These are phyloP conservation scores for Acacia pycnantha DNA, from an alignment of 331 rosid genomes.

Conservation along the genomic window DNA sequence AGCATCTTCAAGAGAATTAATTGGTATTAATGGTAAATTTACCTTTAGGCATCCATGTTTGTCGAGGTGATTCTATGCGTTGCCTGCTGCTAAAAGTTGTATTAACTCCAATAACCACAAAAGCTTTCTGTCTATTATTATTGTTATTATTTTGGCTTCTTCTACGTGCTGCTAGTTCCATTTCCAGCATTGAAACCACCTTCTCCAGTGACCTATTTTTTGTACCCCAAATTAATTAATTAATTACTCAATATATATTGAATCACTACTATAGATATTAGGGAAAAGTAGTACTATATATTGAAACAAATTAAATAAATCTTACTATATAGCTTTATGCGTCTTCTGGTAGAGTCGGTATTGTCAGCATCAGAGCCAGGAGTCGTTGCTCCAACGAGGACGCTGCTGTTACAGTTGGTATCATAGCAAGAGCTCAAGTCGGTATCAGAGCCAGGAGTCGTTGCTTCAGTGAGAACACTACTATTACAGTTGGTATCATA, in stretches of 20 bases:
- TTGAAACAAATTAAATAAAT: background rate
- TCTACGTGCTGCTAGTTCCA: constrained; percentile 53
- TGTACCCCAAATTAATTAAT: background rate
- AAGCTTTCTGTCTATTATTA: constrained; percentile 52
- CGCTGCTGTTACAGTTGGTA: too few relatives aligned
- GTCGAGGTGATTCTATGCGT: constrained; percentile 69
- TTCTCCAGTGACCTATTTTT: constrained; percentile 65
- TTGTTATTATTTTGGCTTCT: constrained; percentile 28
- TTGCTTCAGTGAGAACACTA: too few relatives aligned
- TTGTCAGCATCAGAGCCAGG: too few relatives aligned
- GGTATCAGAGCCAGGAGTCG: too few relatives aligned
- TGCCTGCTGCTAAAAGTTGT: constrained; percentile 87
- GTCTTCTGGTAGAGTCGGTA: too few relatives aligned
- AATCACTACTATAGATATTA: background rate
- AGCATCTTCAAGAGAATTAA: background rate
- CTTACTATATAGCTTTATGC: constrained; percentile 77
- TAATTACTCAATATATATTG: background rate
- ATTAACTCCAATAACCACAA: constrained; percentile 86
- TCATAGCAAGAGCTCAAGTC: too few relatives aligned
- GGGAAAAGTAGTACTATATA: background rate
- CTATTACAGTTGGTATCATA: too few relatives aligned
- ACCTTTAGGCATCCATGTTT: constrained; percentile 90
- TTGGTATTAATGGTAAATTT: background rate
- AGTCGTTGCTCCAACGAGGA: too few relatives aligned
- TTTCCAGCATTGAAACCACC: constrained; percentile 69